Base-by-base conservation (phyloP, 2,329 filamentous ascomycete genomes). In the Chlorencoelia australis region DNA sequence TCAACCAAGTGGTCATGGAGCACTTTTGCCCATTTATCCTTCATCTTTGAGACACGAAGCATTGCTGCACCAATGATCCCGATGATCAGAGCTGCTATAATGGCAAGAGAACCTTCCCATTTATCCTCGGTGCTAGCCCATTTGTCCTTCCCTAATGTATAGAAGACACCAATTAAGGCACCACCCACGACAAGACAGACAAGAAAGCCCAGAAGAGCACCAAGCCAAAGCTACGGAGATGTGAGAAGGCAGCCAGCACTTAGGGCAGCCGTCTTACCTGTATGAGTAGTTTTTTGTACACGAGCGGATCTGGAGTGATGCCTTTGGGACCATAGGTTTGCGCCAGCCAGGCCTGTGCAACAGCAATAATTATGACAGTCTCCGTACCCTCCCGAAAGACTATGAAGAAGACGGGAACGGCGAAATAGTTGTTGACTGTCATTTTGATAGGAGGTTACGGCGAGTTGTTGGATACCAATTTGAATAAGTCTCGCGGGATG, bases 21-120 rank as follows among this genome's bases (percentile, higher is more conserved):
- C 71, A 91, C 91, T 50, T 80, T 64, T n/a, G 77, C 73, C 87
- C 86, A 94, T 61, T 91, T 91, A 43, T 82, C 78, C 57, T 87
- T 82, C 58, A 91, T 72, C 60, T 89, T 91, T 43, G 77, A 81
- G 37, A 94, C 71, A 17, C 86, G 79, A 6, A 94, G 73, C 19
- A 94, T 72, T 4, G 82, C 84, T 20, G 77, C 79, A 18, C 86
- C 86, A 65, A 93, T 80, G 43, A 86, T 49, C 22, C 82, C 82
- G 60, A 94, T 91, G 61, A 94, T 86, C 47, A 91, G 47, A 13
- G 76, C 69, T 3, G 86, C 84, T 33, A 91, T 57, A 26, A 94
- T 65, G 13, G 70, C 74, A 52, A 94, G 91, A 31, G 79, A 71
- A 37, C 82, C 85, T 55, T 93, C 86, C 69, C 84, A 94, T 47